Percentiles rank a stretch among this genome's conserved stretches.
Evolutionary conservation across 2,329 filamentous ascomycete genomes (phyloP).

Genomic region (Trichoderma brevicompactum): DNA sequence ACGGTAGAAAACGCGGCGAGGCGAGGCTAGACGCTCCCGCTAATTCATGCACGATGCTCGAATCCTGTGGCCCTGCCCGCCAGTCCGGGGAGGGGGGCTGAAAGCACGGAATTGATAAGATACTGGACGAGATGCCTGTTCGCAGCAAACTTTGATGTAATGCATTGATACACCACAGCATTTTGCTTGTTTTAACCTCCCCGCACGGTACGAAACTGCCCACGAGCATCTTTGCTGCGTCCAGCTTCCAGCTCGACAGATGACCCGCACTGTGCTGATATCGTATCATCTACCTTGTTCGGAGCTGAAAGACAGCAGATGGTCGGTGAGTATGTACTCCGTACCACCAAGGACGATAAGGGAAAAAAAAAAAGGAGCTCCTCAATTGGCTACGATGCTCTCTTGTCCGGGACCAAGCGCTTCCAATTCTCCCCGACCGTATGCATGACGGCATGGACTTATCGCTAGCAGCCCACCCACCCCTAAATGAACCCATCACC

Average conservation of each 20-base stretch:
- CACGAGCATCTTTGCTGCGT: too few species aligned
- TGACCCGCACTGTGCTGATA: not conserved
- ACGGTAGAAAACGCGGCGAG: slow-evolving; percentile 16
- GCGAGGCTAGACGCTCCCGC: not conserved
- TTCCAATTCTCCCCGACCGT: not conserved
- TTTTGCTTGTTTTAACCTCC: not conserved
- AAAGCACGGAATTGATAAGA: not conserved
- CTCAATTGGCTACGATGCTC: not conserved
- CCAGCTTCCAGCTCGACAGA: too few species aligned
- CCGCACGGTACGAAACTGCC: too few species aligned
- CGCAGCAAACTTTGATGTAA: not conserved
- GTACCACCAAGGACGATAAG: slow-evolving; percentile 1
- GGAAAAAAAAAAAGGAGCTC: not conserved
- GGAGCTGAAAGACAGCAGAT: not conserved
- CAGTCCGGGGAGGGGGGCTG: not conserved
- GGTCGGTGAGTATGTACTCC: slow-evolving; percentile 10
- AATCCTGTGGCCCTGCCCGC: too few species aligned
- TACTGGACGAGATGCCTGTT: not conserved
- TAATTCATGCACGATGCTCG: not conserved
- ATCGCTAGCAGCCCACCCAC: not conserved
- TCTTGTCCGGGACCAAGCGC: not conserved
- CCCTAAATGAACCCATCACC: not conserved
- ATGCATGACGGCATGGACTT: slow-evolving; percentile 5
- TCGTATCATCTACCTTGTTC: not conserved
- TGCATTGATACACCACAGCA: not conserved